Evolutionary conservation across 495 filamentous ascomycete genomes (phyloP).

Genomic region (Neurospora sp.): DNA sequence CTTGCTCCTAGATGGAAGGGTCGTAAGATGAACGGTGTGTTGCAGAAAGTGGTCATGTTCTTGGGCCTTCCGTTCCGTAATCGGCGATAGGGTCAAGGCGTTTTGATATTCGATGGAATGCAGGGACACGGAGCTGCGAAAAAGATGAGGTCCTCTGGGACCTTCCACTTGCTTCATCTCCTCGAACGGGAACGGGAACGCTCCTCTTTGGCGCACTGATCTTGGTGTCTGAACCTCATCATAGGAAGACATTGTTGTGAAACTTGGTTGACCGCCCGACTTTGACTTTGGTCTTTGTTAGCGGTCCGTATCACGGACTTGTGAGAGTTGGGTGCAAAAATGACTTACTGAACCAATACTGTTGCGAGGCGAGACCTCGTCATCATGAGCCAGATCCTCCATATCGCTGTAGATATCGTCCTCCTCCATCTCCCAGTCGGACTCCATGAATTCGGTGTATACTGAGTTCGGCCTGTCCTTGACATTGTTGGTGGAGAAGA

Average conservation of each 20-base stretch:
- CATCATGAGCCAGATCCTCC: conserved; percentile 41
- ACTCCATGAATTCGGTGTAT: conserved; percentile 63
- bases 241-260: conserved; percentile 65
- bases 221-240: conserved; percentile 64
- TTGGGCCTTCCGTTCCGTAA: conserved; percentile 35
- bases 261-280: conserved; percentile 44
- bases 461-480: conserved; percentile 48
- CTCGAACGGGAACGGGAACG: conserved; percentile 20
- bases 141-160: conserved; percentile 81
- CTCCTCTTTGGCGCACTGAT: conserved; percentile 33
- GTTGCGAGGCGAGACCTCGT: conserved; percentile 50
- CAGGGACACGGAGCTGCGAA: conserved; percentile 48
- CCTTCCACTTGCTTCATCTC: conserved; percentile 57
- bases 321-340: neutral
- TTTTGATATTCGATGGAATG: conserved; percentile 47
- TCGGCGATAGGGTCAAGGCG: conserved; percentile 55
- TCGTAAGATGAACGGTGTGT: conserved; percentile 18
- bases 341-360: conserved; percentile 57
- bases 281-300: conserved; percentile 29
- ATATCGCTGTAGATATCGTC: conserved; percentile 42
- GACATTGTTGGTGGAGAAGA: conserved; percentile 30
- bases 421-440: conserved; percentile 55
- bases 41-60: conserved; percentile 26
- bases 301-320: conserved; percentile 1
- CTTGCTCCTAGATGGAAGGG: conserved; percentile 20